Evolutionary conservation across 176 grass and related monocot genomes (phyloP), one percentile per base, ranked within the genome.

Genomic region (Phoenix dactylifera): DNA sequence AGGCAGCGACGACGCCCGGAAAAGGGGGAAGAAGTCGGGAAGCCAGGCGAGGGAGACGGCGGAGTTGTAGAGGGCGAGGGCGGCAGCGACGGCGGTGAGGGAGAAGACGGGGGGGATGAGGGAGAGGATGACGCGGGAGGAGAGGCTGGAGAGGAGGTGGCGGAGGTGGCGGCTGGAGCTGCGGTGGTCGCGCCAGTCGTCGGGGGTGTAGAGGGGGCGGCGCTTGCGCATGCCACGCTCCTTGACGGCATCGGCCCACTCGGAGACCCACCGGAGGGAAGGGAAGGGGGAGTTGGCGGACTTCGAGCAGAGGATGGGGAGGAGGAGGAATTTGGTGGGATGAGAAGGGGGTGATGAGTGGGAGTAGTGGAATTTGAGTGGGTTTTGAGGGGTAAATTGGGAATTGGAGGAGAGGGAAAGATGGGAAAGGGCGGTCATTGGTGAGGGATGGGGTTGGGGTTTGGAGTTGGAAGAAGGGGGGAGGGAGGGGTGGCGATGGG

Each of bases 61-160:
- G 23, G 87, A 85, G 62, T 97, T 97, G 74, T 83, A 91, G n/a
- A 89, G 48, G 19, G 92, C 81, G 26, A 97, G 50, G 63, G 76
- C 76, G 19, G 87, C 84, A 30, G 92, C 92, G 70, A 91, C 80
- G 51, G 80, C 72, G 24, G 92, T 97, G 62, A 91, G 65, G 30
- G 72, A 81, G 68, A 74, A 79, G 18, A 97, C 92, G 20, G 92
- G 87, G n/a, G 92, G 92, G 16, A 78, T 66, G 22, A 97, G 87
- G 55, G 92, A 85, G 66, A 97, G 81, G 69, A 88, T 85, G 75
- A 78, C 92, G n/a, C 92, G 84, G 20, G 92, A 97, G 58, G 92
- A 80, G 61, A 88, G 62, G 17, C 80, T 85, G 22, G 84, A 82
- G 57, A 97, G 75, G 23, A 97, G 48, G 60, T 91, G 92, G 0